phyloP scores from a whole-genome alignment of 345 rosid species.

The Eucalyptus polyanthemos region DNA sequence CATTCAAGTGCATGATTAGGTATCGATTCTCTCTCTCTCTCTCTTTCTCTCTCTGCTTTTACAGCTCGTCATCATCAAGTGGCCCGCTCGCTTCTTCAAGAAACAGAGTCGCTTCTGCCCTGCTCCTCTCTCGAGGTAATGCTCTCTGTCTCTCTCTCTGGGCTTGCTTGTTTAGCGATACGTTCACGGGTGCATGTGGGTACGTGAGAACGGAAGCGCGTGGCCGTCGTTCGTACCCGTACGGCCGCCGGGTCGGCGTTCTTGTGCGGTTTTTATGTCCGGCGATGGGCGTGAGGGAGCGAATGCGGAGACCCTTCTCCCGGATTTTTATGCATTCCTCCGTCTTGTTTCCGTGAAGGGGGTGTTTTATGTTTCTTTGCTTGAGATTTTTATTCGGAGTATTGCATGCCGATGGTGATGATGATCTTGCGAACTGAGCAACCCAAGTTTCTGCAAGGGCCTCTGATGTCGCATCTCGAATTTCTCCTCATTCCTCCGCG shows the following conservation, averaged over 20 bases:
- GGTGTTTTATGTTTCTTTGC: background rate
- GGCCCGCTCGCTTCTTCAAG: background rate
- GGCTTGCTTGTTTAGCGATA: background rate
- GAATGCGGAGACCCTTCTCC: background rate
- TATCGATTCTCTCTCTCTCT: background rate
- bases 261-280: background rate
- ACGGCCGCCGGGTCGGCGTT: background rate
- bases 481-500: background rate
- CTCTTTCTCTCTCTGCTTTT: background rate
- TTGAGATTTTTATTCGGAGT: background rate
- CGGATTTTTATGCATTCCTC: background rate
- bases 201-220: background rate
- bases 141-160: background rate
- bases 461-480: background rate
- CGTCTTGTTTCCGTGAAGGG: background rate
- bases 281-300: background rate
- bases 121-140: background rate
- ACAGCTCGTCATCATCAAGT: background rate
- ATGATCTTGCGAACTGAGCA: background rate
- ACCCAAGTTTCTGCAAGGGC: background rate
- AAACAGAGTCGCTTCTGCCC: background rate
- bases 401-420: background rate
- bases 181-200: background rate
- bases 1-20: background rate
- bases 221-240: background rate